These are phyloP conservation scores for Vararia minispora DNA, from an alignment of 768 basidiomycete genomes.

Conservation along the genomic window DNA sequence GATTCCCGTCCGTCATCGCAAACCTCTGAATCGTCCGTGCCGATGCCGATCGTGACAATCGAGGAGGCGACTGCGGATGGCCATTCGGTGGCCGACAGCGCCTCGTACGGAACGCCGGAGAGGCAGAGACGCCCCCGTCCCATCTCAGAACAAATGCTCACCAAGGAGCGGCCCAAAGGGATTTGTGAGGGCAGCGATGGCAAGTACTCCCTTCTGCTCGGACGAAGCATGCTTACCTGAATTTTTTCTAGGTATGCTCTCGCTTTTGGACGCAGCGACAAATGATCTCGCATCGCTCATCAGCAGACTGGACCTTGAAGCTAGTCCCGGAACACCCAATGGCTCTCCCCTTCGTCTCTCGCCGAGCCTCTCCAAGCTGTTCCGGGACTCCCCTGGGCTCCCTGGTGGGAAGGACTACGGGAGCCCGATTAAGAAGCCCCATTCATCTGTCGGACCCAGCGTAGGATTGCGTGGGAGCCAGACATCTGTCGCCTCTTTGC, in stretches of 20 bases:
- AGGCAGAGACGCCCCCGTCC: conserved; percentile 42
- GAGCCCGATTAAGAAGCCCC: conserved; percentile 23
- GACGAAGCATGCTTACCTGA: conserved; percentile 1
- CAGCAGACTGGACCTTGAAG: conserved; percentile 71
- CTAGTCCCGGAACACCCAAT: conserved; percentile 49
- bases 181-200: conserved; percentile 44
- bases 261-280: conserved; percentile 68
- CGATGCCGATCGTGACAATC: conserved; percentile 26
- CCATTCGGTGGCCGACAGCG: conserved; percentile 23
- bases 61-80: conserved; percentile 46
- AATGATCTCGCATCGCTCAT: conserved; percentile 71
- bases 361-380: conserved; percentile 16
- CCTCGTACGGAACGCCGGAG: conserved; percentile 20
- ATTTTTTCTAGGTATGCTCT: conserved; percentile 39
- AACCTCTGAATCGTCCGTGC: conserved; percentile 2
- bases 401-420: conserved; percentile 15
- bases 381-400: conserved; percentile 6
- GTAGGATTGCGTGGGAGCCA: conserved; percentile 25
- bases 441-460: conserved; percentile 11
- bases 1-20: conserved; percentile 6
- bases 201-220: conserved; percentile 17
- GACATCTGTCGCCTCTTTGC: conserved; percentile 35
- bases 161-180: conserved; percentile 34
- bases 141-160: conserved; percentile 51
- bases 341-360: conserved; percentile 21